Evolutionary conservation across 108 stramenopile genomes (phyloP).

Genomic region (Fistulifera pelliculosa): DNA sequence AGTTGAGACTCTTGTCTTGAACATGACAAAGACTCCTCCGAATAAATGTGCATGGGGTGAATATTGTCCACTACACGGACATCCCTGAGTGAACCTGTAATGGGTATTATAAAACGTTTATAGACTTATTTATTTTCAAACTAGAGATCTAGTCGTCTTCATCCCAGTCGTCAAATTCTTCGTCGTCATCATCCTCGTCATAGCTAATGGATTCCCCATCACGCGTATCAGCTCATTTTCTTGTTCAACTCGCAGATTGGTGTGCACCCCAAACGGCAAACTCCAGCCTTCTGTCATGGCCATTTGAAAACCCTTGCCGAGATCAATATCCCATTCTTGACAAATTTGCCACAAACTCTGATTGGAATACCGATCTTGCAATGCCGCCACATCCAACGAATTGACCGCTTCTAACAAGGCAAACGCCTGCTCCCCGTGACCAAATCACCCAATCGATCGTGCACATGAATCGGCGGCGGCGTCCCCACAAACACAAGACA

Average conservation of each 20-base stretch:
- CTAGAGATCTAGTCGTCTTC: too few species aligned
- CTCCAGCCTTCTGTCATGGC: conserved; percentile 75
- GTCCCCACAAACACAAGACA: conserved; percentile 73
- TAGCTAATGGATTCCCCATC: background rate
- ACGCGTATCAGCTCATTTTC: conserved; percentile 63
- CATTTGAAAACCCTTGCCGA: conserved; percentile 70
- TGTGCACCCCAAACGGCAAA: conserved; percentile 80
- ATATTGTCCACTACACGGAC: too few species aligned
- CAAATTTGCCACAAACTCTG: conserved; percentile 51
- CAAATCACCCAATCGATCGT: conserved; percentile 61
- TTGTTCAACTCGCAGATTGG: conserved; percentile 70
- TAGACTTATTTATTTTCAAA: too few species aligned
- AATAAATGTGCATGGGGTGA: too few species aligned
- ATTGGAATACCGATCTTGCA: conserved; percentile 74
- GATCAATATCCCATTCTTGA: conserved; percentile 61
- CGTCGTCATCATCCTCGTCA: too few species aligned
- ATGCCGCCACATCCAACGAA: conserved; percentile 56
- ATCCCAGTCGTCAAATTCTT: too few species aligned
- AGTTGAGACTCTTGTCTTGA: too few species aligned
- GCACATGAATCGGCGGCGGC: conserved; percentile 58
- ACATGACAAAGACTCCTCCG: too few species aligned
- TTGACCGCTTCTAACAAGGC: conserved; percentile 79
- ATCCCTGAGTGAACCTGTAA: too few species aligned
- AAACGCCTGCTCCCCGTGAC: conserved; percentile 88
- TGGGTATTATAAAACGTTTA: too few species aligned